Base-by-base conservation (phyloP, 345 rosid species). In the Salix arbutifolia region DNA sequence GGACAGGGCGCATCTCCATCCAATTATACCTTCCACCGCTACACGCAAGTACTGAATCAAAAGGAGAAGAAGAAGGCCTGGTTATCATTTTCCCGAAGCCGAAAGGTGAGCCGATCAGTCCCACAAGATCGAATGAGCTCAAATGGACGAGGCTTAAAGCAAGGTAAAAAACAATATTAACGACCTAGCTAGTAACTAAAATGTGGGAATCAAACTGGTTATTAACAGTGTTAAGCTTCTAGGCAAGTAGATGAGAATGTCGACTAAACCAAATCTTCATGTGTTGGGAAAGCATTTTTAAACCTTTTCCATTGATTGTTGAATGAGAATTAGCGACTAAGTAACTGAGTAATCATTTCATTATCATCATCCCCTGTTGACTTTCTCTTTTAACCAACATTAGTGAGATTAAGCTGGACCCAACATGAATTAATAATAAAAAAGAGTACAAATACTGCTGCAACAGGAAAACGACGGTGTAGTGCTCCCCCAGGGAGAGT, bases 1-100 rank as follows among this genome's bases (percentile, higher is more conserved):
- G 86, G 79, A 80, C 86, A 77, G 14, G n/a, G 68, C 70, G 56
- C 23, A 74, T 79, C 73, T 65, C 60, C 73, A 70, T 38, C 35
- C 48, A 71, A 71, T 64, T 46, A 77, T 66, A 78, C 58, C 58
- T 33, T 38, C 37, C 72, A 38, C 75, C 53, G 17, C 40, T 16
- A 1, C 11, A 11, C 40, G 21, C 64, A 69, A 37, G 53, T 37
- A 67, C 78, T 52, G 56, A 19, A 2, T 9, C 6, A 71, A 17
- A 64, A 28, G 6, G 37, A 33, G 37, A 5, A 33, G 35, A 5
- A 33, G 37, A 33, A 33, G 53, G 33, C 40, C 38, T 35, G 40
- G 3, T 21, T 53, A 76, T 76, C 56, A 68, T 56, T 76, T 69
- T 60, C 31, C 44, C 62, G 21, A 61, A 60, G 79, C 79, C 78